These are phyloP conservation scores for Botryosphaeria agaves DNA, from an alignment of 2,329 filamentous ascomycete species.

Conservation along the genomic window DNA sequence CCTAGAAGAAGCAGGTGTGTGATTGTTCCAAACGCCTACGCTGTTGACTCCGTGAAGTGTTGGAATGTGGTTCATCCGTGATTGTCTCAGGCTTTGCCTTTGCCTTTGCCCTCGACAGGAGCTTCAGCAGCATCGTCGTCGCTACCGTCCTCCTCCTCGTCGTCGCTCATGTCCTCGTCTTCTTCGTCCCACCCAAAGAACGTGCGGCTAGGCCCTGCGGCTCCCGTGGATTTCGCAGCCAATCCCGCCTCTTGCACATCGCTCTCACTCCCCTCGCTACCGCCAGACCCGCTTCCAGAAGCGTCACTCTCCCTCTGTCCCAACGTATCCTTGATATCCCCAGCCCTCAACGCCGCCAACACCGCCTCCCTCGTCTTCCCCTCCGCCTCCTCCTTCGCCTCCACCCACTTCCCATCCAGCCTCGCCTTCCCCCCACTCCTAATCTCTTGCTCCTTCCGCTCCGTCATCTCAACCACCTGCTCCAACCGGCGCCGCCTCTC, in stretches of 20 bases:
- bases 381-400: constrained; percentile 78
- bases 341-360: constrained; percentile 48
- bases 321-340: constrained; percentile 33
- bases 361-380: constrained; percentile 71
- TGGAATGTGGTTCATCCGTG: too few species aligned
- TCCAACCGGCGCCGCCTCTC: constrained; percentile 72
- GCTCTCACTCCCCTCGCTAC: constrained; percentile 9
- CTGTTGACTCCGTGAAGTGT: too few species aligned
- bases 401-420: constrained; percentile 82
- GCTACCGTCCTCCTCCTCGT: constrained; percentile 27
- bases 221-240: constrained; percentile 13
- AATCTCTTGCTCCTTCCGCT: constrained; percentile 69
- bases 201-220: constrained; percentile 21
- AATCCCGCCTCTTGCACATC: constrained; percentile 12
- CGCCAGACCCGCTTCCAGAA: constrained; percentile 12
- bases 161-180: constrained; percentile 38
- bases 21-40: too few species aligned
- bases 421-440: constrained; percentile 40
- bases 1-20: too few species aligned
- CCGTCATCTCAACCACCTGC: constrained; percentile 69
- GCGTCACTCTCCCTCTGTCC: constrained; percentile 23
- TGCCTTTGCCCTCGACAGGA: constrained; percentile 10
- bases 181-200: constrained; percentile 71
- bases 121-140: constrained; percentile 1
- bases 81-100: constrained; percentile 26